A percentile compares a stretch with the other conserved stretches of the same genome.
phyloP scores from a whole-genome alignment of 441 rosid genomes.

The Rhodomyrtus psidioides region DNA sequence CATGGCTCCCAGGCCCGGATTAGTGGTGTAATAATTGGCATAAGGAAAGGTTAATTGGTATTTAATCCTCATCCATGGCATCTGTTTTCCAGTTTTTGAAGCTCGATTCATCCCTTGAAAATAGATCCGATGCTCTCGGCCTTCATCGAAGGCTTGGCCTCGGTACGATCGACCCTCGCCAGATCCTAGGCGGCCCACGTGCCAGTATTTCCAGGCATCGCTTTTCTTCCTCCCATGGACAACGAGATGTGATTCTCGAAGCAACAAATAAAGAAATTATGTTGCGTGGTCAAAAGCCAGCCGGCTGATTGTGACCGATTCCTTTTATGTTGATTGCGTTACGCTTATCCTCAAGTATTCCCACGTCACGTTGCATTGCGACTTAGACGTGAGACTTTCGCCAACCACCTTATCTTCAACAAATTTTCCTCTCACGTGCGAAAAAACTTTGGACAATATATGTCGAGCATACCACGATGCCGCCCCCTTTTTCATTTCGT shows the following conservation, averaged over 20 bases:
- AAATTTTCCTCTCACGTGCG: background rate
- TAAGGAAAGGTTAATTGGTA: background rate
- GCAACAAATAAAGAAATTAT: background rate
- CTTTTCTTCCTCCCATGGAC: background rate
- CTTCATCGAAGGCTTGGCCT: too few species aligned
- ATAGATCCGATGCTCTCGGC: too few species aligned
- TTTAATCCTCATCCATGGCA: background rate
- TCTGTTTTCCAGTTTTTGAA: background rate
- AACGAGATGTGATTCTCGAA: background rate
- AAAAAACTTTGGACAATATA: too few species aligned
- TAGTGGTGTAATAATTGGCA: background rate
- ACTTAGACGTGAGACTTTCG: too few species aligned
- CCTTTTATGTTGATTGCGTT: background rate
- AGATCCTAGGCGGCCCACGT: background rate
- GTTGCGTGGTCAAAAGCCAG: background rate
- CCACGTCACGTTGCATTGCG: background rate
- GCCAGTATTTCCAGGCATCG: background rate
- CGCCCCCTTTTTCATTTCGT: too few species aligned
- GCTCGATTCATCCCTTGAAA: too few species aligned
- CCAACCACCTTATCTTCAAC: rapidly evolving
- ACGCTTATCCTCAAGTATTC: background rate
- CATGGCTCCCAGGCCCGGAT: too few species aligned
- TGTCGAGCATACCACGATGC: too few species aligned
- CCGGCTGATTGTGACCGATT: background rate
- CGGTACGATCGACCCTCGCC: too few species aligned